These are phyloP conservation scores for Populus tremula DNA, from an alignment of 345 rosid genomes.

Conservation along the genomic window DNA sequence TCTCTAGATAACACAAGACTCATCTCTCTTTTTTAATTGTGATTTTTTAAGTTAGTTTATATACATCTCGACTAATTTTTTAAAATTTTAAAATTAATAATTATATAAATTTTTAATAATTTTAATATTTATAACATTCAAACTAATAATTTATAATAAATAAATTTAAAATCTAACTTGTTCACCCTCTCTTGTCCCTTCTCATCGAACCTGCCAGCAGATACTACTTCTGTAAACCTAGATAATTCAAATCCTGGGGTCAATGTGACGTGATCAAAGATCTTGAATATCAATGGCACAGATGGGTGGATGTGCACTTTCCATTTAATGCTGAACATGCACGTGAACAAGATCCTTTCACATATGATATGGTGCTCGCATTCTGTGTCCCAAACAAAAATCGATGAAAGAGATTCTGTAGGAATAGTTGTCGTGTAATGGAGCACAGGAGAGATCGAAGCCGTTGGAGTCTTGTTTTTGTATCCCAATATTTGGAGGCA, in stretches of 20 bases:
- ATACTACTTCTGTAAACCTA: neutral
- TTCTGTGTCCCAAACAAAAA: neutral
- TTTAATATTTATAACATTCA: too few species aligned
- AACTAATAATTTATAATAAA: too few species aligned
- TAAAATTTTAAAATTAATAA: too few species aligned
- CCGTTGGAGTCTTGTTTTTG: neutral
- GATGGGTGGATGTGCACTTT: neutral
- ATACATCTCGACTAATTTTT: fast-evolving
- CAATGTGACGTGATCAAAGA: neutral
- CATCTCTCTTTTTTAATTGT: neutral
- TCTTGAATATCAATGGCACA: neutral
- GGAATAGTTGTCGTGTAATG: conserved; percentile 17
- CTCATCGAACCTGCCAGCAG: neutral
- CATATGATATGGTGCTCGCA: neutral
- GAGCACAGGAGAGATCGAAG: neutral
- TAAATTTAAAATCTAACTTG: too few species aligned
- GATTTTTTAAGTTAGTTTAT: fast-evolving
- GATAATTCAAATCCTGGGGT: too few species aligned
- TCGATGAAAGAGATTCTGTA: neutral
- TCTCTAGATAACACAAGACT: neutral
- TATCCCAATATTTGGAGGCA: neutral
- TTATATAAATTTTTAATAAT: too few species aligned
- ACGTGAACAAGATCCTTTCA: neutral
- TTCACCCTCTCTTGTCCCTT: too few species aligned
- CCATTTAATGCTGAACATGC: neutral